phyloP scores from a whole-genome alignment of 1,139 yeast genomes.

The Hyphopichia wangnamkhiaoensis region DNA sequence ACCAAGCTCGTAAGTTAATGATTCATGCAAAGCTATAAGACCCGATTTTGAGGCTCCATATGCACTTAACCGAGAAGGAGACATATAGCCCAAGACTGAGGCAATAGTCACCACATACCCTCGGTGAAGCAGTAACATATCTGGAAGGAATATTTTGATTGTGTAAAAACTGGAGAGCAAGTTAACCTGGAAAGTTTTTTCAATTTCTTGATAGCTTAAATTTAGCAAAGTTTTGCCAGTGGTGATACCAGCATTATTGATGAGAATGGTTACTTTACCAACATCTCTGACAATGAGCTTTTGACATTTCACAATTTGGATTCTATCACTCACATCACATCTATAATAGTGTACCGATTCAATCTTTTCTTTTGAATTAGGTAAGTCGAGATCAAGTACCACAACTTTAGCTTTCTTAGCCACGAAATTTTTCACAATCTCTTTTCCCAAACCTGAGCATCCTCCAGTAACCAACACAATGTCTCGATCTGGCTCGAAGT shows the following conservation, averaged over 20 bases:
- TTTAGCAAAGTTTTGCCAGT: slow-evolving; percentile 59
- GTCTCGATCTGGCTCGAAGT: slow-evolving; percentile 52
- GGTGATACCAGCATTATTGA: slow-evolving; percentile 83
- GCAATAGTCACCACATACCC: slow-evolving; percentile 83
- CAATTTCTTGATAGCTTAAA: slow-evolving; percentile 57
- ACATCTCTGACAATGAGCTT: slow-evolving; percentile 42
- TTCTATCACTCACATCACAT: slow-evolving; percentile 67
- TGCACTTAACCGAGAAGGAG: slow-evolving; percentile 79
- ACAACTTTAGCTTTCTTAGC: slow-evolving; percentile 50
- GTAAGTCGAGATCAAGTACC: slow-evolving; percentile 60
- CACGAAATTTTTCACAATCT: slow-evolving; percentile 50
- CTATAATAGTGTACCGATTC: slow-evolving; percentile 52
- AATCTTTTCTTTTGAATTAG: slow-evolving; percentile 30
- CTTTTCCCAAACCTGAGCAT: slow-evolving; percentile 69
- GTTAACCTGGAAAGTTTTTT: slow-evolving; percentile 62
- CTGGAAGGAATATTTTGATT: slow-evolving; percentile 69
- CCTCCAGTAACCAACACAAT: slow-evolving; percentile 86
- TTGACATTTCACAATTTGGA: slow-evolving; percentile 39
- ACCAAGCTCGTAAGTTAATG: slow-evolving; percentile 70
- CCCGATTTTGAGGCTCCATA: slow-evolving; percentile 94
- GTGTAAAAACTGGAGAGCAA: slow-evolving; percentile 70
- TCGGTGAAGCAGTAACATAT: slow-evolving; percentile 59
- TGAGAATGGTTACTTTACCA: slow-evolving; percentile 64
- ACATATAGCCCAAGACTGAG: slow-evolving; percentile 78
- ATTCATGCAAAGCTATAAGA: slow-evolving; percentile 78